Evolutionary conservation across 129 eudicot species (phyloP).

Genomic region (Daucus carota): DH1_v3.0 NC_030387.2:37872501-37873000

Average conservation of each 20-base stretch:
- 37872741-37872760: not conserved
- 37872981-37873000: constrained; percentile 18
- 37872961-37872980: constrained; percentile 8
- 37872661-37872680: not conserved
- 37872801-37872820: not conserved
- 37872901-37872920: constrained; percentile 48
- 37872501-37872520: not conserved
- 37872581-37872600: not conserved
- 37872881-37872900: constrained; percentile 47
- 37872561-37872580: not conserved
- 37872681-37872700: not conserved
- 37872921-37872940: constrained; percentile 22
- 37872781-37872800: not conserved
- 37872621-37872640: not conserved
- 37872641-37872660: not conserved
- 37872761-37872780: not conserved
- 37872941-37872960: too few relatives aligned
- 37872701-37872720: not conserved
- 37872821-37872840: not conserved
- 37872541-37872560: not conserved
- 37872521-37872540: not conserved
- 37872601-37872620: not conserved
- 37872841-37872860: constrained; percentile 53
- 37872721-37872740: not conserved
- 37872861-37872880: constrained; percentile 90